phyloP scores from a whole-genome alignment of 2,329 filamentous ascomycete genomes.

The Orbilia javanica region DNA sequence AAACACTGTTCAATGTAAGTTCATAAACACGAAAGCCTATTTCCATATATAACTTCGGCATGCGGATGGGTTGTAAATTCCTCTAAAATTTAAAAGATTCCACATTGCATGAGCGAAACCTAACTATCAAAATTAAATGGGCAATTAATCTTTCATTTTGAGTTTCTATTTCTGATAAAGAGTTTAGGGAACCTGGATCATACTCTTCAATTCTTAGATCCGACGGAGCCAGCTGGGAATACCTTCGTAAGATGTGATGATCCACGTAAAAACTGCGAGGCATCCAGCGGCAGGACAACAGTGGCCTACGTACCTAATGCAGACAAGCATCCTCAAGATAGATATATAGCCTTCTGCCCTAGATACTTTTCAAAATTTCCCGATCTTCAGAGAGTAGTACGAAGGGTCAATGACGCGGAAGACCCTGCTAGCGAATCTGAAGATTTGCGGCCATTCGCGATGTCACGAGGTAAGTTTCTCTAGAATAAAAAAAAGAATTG shows the following conservation, averaged over 20 bases:
- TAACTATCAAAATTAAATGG: too few relatives aligned
- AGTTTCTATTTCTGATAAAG: background rate
- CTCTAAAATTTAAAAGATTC: too few relatives aligned
- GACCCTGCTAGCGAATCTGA: background rate
- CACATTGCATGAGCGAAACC: too few relatives aligned
- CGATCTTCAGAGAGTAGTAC: background rate
- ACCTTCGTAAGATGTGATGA: background rate
- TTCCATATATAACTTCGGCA: too few relatives aligned
- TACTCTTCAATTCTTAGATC: background rate
- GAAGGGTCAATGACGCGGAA: background rate
- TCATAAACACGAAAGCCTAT: too few relatives aligned
- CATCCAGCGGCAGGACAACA: too few relatives aligned
- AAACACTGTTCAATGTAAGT: slow-evolving; percentile 12
- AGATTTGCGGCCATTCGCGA: background rate
- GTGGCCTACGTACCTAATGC: background rate
- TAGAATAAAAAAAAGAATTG: background rate
- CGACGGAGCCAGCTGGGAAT: background rate
- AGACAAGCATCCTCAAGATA: background rate
- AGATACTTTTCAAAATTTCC: background rate
- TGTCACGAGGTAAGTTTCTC: background rate
- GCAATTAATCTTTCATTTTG: background rate
- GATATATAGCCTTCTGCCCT: background rate
- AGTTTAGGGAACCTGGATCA: background rate
- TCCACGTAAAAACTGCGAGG: background rate
- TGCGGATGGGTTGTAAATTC: too few relatives aligned